A percentile compares a stretch with the other conserved stretches of the same genome.
Evolutionary conservation across 208 protist species (phyloP).

Genomic region (Crithidia brevicula): DNA sequence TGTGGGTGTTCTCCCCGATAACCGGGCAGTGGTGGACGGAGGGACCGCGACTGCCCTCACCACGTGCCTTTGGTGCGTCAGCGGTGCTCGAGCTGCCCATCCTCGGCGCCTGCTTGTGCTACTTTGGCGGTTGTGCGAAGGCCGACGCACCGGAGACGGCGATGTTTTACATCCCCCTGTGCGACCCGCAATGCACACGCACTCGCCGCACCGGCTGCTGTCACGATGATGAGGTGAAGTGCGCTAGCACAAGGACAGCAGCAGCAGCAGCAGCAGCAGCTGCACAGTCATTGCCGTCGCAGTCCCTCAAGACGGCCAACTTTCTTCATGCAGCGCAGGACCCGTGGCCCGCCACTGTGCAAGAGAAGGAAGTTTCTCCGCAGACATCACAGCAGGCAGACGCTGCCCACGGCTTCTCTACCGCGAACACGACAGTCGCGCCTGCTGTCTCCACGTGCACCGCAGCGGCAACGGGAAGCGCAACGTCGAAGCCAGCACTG

Average conservation of each 20-base stretch:
- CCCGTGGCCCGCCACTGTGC: neutral
- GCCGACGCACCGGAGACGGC: constrained; percentile 47
- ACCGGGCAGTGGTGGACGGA: constrained; percentile 33
- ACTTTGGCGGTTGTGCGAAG: constrained; percentile 53
- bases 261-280: neutral
- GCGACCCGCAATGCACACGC: constrained; percentile 1
- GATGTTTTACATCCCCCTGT: constrained; percentile 57
- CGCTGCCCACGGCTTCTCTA: neutral
- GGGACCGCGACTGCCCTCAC: constrained; percentile 39
- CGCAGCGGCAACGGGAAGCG: neutral
- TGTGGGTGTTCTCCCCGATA: constrained; percentile 52
- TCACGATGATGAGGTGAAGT: too few relatives aligned
- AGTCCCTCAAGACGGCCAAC: too few relatives aligned
- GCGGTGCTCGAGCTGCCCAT: constrained; percentile 38
- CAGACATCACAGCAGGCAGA: neutral
- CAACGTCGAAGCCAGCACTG: too few relatives aligned
- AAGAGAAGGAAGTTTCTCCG: neutral
- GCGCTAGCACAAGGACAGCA: neutral
- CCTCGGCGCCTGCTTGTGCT: constrained; percentile 44
- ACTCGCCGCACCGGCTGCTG: too few relatives aligned
- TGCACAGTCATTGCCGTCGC: neutral
- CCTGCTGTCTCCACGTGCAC: neutral
- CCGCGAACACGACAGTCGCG: neutral
- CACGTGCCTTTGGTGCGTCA: constrained; percentile 46
- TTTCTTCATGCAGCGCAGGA: constrained; percentile 12